A percentile compares a stretch with the other conserved stretches of the same genome.
Conservation (phyloP, 2,329 filamentous ascomycete genomes). For the Aspergillus aculeatus region DNA sequence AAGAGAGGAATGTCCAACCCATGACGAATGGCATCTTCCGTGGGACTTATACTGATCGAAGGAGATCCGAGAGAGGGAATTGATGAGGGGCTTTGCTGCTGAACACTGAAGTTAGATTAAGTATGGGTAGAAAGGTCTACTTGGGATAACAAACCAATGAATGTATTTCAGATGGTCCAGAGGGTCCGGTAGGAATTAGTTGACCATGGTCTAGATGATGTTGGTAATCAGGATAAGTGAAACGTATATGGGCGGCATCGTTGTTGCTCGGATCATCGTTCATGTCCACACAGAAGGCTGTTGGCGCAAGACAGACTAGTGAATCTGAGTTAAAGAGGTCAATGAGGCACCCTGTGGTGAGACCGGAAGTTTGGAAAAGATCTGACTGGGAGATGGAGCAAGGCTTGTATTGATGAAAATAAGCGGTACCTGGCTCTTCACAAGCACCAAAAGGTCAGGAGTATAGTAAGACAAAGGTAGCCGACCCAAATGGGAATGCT, state of each 20-base stretch:
- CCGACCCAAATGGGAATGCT: no score
- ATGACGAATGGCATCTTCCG: background rate
- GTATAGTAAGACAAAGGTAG: background rate
- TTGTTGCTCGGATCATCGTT: background rate
- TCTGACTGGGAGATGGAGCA: background rate
- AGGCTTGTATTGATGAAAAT: background rate
- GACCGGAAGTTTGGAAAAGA: background rate
- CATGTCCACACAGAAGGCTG: background rate
- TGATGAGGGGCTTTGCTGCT: conserved; percentile 2
- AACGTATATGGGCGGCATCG: background rate
- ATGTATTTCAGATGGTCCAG: background rate
- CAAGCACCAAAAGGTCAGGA: background rate
- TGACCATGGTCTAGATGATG: background rate
- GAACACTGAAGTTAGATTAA: background rate
- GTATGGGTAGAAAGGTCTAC: background rate
- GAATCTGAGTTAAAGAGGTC: background rate
- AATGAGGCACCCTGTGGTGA: background rate
- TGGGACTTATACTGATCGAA: background rate
- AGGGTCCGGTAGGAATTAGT: background rate
- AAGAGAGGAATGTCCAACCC: background rate
- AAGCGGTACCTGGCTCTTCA: background rate
- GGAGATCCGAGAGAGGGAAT: background rate
- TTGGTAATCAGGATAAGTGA: background rate
- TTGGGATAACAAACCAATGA: background rate
- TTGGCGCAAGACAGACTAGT: background rate